phyloP scores from a whole-genome alignment of 1,284 basidiomycete species.

The Malassezia dermatis region DNA sequence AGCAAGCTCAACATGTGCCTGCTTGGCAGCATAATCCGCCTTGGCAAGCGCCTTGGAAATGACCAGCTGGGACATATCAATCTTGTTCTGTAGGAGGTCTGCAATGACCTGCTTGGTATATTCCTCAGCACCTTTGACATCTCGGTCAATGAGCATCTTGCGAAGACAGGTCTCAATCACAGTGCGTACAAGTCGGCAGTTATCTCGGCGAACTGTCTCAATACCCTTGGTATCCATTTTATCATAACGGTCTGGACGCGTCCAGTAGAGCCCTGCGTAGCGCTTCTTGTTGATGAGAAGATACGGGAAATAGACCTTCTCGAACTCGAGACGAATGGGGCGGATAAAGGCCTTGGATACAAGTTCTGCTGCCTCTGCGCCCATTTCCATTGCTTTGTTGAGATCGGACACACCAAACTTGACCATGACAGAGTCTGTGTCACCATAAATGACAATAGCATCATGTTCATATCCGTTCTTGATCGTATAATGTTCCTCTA shows the following conservation, averaged over 20 bases:
- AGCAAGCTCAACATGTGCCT: slow-evolving; percentile 46
- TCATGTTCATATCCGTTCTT: slow-evolving; percentile 46
- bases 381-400: slow-evolving; percentile 49
- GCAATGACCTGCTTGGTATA: slow-evolving; percentile 45
- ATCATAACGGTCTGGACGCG: slow-evolving; percentile 38
- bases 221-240: slow-evolving; percentile 49
- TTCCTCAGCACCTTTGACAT: slow-evolving; percentile 45
- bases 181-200: slow-evolving; percentile 46
- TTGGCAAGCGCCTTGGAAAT: slow-evolving; percentile 47
- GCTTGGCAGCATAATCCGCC: slow-evolving; percentile 44
- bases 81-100: slow-evolving; percentile 47
- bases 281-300: slow-evolving; percentile 48
- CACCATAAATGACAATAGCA: slow-evolving; percentile 45
- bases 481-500: slow-evolving; percentile 43
- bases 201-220: slow-evolving; percentile 47
- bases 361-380: slow-evolving; percentile 83
- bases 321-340: slow-evolving; percentile 47
- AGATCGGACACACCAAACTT: slow-evolving; percentile 43
- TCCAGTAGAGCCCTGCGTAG: slow-evolving; percentile 47
- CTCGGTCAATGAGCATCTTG: slow-evolving; percentile 48
- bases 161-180: slow-evolving; percentile 47
- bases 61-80: slow-evolving; percentile 47
- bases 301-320: slow-evolving; percentile 47
- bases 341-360: slow-evolving; percentile 52
- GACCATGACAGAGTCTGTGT: slow-evolving; percentile 48